Percentiles rank a stretch among this genome's conserved stretches.
Conservation (phyloP, 441 rosid genomes). For the Gossypium gossypioides region DNA sequence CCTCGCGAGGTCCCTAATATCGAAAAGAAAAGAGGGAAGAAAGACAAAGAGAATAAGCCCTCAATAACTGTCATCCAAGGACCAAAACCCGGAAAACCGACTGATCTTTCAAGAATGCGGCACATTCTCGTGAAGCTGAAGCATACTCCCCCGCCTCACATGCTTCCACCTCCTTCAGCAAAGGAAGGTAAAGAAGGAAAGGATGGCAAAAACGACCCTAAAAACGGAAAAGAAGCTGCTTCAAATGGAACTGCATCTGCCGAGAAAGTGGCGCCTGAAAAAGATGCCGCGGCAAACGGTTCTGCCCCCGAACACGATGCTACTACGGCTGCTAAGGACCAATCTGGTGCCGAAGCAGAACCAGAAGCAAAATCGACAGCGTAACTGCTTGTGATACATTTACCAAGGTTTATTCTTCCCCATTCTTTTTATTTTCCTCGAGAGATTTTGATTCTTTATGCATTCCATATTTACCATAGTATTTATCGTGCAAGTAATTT, state of each 20-base stretch:
- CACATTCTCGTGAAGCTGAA: slow-evolving; percentile 42
- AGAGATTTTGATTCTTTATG: not conserved
- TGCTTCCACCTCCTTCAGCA: slow-evolving; percentile 40
- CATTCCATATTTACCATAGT: not conserved
- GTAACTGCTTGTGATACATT: slow-evolving; percentile 10
- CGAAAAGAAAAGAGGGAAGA: slow-evolving; percentile 54
- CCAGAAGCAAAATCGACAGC: slow-evolving; percentile 30
- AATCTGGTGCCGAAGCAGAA: slow-evolving; percentile 17
- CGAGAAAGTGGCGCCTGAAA: slow-evolving; percentile 19
- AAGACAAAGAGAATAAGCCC: slow-evolving; percentile 36
- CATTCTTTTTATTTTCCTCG: slow-evolving; percentile 3
- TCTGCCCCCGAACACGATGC: slow-evolving; percentile 26
- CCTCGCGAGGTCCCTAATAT: slow-evolving; percentile 63
- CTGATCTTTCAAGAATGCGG: slow-evolving; percentile 43
- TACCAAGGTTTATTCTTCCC: not conserved
- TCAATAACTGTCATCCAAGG: slow-evolving; percentile 33
- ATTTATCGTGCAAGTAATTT: not conserved
- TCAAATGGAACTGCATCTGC: slow-evolving; percentile 18
- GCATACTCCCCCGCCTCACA: slow-evolving; percentile 38
- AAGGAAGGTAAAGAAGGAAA: slow-evolving; percentile 26
- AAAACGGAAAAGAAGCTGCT: slow-evolving; percentile 20
- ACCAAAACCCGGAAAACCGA: slow-evolving; percentile 47
- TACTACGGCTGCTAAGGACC: slow-evolving; percentile 19
- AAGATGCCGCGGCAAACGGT: slow-evolving; percentile 25
- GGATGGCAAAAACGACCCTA: slow-evolving; percentile 11